Evolutionary conservation across 345 rosid species (phyloP), one percentile per base, ranked within the genome.

Genomic region (Cardamine chenopodiifolia): DNA sequence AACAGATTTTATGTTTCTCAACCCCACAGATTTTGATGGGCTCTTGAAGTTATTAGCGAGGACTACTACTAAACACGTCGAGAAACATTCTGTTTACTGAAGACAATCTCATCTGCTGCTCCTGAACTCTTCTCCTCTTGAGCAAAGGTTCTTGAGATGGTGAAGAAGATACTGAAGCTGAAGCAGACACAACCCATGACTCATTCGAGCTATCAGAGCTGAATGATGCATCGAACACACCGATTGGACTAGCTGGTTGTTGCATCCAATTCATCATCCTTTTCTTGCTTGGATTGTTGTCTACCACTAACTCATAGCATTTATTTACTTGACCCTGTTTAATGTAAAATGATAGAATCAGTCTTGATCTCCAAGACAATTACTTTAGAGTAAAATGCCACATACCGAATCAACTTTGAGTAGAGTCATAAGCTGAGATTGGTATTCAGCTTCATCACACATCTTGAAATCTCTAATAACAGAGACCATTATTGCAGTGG

Each of bases 401-500:
- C 79, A 62, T 6, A 76, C 75, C 71, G 8, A 25, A 66, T 71
- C 70, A 62, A 79, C 75, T 84, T 85, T 85, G 73, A 91, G 96
- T 50, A 88, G 82, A 65, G 70, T 72, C 84, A 85, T 72, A 22
- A 93, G 92, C 83, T 86, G 90, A 71, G 85, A 78, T 68, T 83
- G 85, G 78, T 85, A 84, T 70, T 80, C 87, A 56, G 75, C 56
- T 61, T 80, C 80, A 59, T 84, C 81, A 73, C 60, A 75, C 48
- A 87, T 86, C 81, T 86, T 86, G 53, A 84, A 78, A 76, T 87
- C 91, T 78, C 83, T 80, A 37, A 86, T 80, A 58, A 83, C 85
- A 82, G 80, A 87, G 73, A 86, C 82, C 95, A 94, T 88, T 64
- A 75, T 83, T 25, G 97, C 90, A 52, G 97, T 70, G 48, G 98